phyloP scores from a whole-genome alignment of 2,329 filamentous ascomycete genomes.

The Clonostachys byssicola region DNA sequence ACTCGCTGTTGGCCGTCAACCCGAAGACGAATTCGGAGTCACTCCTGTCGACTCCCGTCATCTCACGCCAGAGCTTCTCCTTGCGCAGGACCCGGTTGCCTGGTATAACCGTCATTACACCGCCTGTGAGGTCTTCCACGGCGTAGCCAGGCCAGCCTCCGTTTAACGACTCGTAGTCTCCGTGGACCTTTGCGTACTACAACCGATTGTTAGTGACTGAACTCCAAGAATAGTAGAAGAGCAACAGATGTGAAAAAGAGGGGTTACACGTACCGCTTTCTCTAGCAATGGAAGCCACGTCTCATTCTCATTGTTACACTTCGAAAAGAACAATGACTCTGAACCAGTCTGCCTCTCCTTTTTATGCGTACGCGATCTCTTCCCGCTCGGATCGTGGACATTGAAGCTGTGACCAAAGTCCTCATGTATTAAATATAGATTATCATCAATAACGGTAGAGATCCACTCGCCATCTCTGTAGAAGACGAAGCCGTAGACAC shows the following conservation, averaged over 20 bases:
- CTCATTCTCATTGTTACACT: constrained; percentile 65
- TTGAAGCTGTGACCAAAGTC: constrained; percentile 34
- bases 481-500: constrained; percentile 73
- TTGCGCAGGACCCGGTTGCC: constrained; percentile 59
- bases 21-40: constrained; percentile 62
- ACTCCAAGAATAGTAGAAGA: neutral
- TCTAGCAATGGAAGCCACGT: constrained; percentile 72
- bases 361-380: constrained; percentile 57
- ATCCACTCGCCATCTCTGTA: constrained; percentile 69
- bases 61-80: constrained; percentile 66
- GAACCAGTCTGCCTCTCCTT: constrained; percentile 64
- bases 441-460: constrained; percentile 68
- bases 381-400: constrained; percentile 30
- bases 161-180: constrained; percentile 64
- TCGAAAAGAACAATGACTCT: constrained; percentile 65
- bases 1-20: constrained; percentile 17
- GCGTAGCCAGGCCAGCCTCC: constrained; percentile 58
- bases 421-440: constrained; percentile 27
- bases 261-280: constrained; percentile 45
- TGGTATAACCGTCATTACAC: constrained; percentile 51
- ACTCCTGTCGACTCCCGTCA: constrained; percentile 48
- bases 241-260: neutral
- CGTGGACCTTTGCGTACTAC: constrained; percentile 68
- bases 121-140: constrained; percentile 47
- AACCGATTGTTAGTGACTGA: constrained; percentile 2